Evolutionary conservation across 192 early-diverging fungal genomes (phyloP), one percentile per base, ranked within the genome.

Genomic region (Coemansia sp.): DNA sequence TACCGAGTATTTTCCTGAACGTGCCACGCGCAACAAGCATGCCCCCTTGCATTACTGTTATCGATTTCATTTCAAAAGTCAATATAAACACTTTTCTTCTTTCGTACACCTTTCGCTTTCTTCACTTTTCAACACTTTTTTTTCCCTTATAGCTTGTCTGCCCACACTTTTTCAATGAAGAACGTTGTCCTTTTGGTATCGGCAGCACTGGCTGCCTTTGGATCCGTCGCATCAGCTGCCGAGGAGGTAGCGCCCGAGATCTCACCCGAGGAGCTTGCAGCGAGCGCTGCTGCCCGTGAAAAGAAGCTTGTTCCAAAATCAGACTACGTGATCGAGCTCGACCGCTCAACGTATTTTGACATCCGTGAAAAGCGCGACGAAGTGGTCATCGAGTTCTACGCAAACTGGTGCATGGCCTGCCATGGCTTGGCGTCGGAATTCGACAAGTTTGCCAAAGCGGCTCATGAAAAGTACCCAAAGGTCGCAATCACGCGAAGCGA

Each of bases 351-450:
- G 45, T 81, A 75, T 68, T 55, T 59, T 23, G 60, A 59, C 8
- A 48, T 75, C n/a, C 58, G 74, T 29, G 50, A 44, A 40, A 59
- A 61, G 11, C 72, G 64, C 56, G 65, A 75, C 56, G 54, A 38
- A 38, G 31, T 81, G 28, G 36, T 81, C 42, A 59, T 81, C 33
- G 78, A 81, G 60, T 75, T 81, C 52, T 81, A 81, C 63, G 78
- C 78, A 20, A 72, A 67, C 66, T 81, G 78, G 78, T 81, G 78
- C 40, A 59, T 62, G 23, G 72, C 72, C 14, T 81, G 78, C 61
- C 72, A 81, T 34, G 64, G 58, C n/a, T 42, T 75, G 57, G 34
- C 78, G 44, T 40, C 78, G 22, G 73, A 71, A 25, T 75, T 68
- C 48, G 61, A 65, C 60, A 59, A 44, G 4, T 75, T 81, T 36